Base-by-base conservation (phyloP, 305 asterid genomes). In the Euphrasia arctica region DNA sequence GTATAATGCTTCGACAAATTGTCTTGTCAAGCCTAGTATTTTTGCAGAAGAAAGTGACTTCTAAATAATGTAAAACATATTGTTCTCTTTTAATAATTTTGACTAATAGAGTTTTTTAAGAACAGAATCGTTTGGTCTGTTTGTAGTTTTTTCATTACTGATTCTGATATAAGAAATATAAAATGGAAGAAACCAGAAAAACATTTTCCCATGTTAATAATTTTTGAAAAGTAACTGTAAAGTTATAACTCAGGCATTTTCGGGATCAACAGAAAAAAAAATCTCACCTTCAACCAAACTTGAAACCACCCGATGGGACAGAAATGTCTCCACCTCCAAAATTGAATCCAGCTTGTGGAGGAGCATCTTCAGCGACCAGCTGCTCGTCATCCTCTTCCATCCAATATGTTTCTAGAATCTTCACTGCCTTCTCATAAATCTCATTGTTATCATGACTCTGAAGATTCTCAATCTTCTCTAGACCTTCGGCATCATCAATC, bases 391-490 rank as follows among this genome's bases (percentile, higher is more conserved):
- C 85, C 39, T 77, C 85, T 68, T 77, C 85, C 71, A 80, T 70
- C 85, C 85, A 80, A 72, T 80, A 77, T 48, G 82, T 72, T 72
- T 80, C 85, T 14, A 80, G 85, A 70, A 80, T 80, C 79, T 80
- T 80, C 71, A 80, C 85, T 0, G 82, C 80, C 69, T 75, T 75
- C 77, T 75, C 79, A 18, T 80, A 74, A 70, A 77, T 77, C 65
- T 80, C 85, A 49, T 67, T 78, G 83, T 80, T 81, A 67, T 78
- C 86, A 49, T 81, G 86, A 68, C 80, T 70, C 69, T 81, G 83
- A 59, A 81, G 80, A 65, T 72, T 78, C 59, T 81, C 86, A 36
- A 81, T 81, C 78, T 78, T 81, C 76, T 81, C 83, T 31, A 81
- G 66, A 58, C 86, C 86, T 65, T 78, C 83, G 3, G 81, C 81